Conservation (phyloP, 176 grass and related monocot genomes). For the Stipa capillata region DNA sequence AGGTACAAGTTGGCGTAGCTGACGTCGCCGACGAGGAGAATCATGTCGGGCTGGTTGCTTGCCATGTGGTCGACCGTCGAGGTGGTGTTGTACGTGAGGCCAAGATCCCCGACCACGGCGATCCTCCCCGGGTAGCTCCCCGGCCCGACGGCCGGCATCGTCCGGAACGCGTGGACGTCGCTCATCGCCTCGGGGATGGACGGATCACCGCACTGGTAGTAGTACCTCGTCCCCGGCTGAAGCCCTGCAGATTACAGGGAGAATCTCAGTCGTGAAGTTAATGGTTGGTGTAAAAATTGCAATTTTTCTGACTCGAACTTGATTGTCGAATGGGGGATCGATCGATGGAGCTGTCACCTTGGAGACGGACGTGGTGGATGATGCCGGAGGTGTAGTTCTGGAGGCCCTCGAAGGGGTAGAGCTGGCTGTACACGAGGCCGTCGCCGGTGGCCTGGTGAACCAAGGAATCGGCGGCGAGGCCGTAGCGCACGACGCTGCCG, state of each 20-base stretch:
- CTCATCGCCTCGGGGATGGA: slow-evolving; percentile 40
- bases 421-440: slow-evolving; percentile 66
- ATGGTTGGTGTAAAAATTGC: neutral
- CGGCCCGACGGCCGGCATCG: slow-evolving; percentile 55
- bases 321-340: neutral
- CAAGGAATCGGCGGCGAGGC: slow-evolving; percentile 25
- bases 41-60: slow-evolving; percentile 54
- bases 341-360: slow-evolving; percentile 8
- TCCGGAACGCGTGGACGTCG: slow-evolving; percentile 38
- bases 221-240: slow-evolving; percentile 37
- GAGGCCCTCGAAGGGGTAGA: slow-evolving; percentile 65
- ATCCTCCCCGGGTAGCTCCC: slow-evolving; percentile 44
- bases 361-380: slow-evolving; percentile 68
- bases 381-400: slow-evolving; percentile 82
- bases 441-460: slow-evolving; percentile 32
- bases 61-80: slow-evolving; percentile 62
- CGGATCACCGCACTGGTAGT: slow-evolving; percentile 65
- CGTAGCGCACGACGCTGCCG: slow-evolving; percentile 50
- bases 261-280: neutral
- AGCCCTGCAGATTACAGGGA: slow-evolving; percentile 24
- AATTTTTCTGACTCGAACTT: neutral
- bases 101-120: slow-evolving; percentile 69
- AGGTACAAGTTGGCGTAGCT: slow-evolving; percentile 73
- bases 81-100: slow-evolving; percentile 71
- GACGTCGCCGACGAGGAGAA: slow-evolving; percentile 68